Evolutionary conservation across 148 eudicot species (phyloP).

Genomic region (Rhododendron molle): DNA sequence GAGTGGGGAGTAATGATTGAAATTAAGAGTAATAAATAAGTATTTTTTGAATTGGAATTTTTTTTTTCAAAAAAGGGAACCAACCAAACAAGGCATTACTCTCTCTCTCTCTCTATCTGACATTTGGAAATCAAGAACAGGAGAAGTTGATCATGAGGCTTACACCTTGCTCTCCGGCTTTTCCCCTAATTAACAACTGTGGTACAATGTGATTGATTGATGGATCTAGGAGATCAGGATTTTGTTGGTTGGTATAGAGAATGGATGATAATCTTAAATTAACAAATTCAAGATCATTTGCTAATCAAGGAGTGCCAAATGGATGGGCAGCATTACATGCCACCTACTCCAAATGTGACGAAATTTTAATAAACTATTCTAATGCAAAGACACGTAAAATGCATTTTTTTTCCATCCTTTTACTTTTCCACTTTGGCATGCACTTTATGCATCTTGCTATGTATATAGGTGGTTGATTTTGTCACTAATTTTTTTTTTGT

Average conservation of each 20-base stretch:
- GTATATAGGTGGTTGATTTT: no score
- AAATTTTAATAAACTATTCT: neutral
- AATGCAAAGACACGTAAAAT: neutral
- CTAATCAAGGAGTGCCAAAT: neutral
- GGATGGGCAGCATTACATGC: slow-evolving; percentile 9
- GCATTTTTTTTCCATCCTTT: neutral
- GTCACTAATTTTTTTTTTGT: no score
- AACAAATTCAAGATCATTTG: neutral
- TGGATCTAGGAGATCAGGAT: no score
- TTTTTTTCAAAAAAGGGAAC: no score
- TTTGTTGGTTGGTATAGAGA: no score
- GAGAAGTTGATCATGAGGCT: neutral
- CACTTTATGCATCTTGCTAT: neutral
- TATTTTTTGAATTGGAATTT: no score
- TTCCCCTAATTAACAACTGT: neutral
- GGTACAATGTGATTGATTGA: no score
- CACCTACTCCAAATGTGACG: slow-evolving; percentile 10
- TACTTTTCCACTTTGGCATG: neutral
- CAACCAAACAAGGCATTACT: no score
- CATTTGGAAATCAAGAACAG: neutral
- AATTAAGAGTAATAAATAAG: no score
- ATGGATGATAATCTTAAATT: neutral
- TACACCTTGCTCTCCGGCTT: slow-evolving; percentile 10
- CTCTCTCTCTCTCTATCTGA: no score
- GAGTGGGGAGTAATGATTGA: no score